Evolutionary conservation across 495 filamentous ascomycete species (phyloP).

Genomic region (Aspergillus baeticus): DNA sequence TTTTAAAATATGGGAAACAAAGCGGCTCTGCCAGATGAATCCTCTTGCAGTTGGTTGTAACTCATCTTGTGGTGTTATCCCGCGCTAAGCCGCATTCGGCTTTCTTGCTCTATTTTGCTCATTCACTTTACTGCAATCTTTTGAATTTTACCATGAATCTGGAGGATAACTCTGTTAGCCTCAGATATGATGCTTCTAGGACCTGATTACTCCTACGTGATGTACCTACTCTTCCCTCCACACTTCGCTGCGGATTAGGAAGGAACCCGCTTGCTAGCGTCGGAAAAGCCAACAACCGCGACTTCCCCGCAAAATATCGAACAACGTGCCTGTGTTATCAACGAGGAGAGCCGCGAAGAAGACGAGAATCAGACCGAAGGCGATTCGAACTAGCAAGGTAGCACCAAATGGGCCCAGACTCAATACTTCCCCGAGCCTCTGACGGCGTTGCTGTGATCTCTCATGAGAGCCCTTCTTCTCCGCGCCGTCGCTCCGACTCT

Average conservation of each 20-base stretch:
- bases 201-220: too few species aligned
- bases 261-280: not conserved
- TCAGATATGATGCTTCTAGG: too few species aligned
- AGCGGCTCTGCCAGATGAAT: too few species aligned
- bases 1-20: too few species aligned
- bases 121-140: not conserved
- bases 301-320: not conserved
- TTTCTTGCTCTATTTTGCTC: not conserved
- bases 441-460: not conserved
- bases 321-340: not conserved
- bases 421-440: not conserved
- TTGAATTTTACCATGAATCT: not conserved
- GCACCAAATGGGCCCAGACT: not conserved
- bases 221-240: too few species aligned
- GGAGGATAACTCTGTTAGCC: too few species aligned
- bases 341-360: not conserved
- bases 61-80: not conserved
- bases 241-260: not conserved
- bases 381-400: too few species aligned
- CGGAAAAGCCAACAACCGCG: constrained; percentile 3
- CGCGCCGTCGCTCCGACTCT: not conserved
- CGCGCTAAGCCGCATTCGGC: not conserved
- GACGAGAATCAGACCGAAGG: not conserved
- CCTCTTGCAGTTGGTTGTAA: too few species aligned
- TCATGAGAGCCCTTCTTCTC: not conserved